Percentiles rank a stretch among this genome's conserved stretches.
Conservation (phyloP, 345 rosid species). For the Eucalyptus grandis region DNA sequence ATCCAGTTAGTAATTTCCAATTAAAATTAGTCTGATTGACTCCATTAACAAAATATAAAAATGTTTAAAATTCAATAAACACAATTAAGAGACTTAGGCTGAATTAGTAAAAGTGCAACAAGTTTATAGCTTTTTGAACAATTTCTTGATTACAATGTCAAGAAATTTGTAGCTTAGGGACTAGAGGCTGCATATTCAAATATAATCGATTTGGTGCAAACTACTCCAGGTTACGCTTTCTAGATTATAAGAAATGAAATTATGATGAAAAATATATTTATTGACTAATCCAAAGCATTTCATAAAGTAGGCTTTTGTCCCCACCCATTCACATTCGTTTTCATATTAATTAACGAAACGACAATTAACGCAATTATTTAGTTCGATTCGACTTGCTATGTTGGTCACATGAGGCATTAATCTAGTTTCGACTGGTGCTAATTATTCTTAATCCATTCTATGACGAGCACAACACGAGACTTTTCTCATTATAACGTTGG, state of each 20-base stretch:
- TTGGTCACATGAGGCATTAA: background rate
- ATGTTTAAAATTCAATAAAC: background rate
- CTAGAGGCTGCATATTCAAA: too few species aligned
- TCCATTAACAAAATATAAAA: background rate
- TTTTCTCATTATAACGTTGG: background rate
- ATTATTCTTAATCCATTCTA: background rate
- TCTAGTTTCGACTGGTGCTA: background rate
- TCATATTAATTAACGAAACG: background rate
- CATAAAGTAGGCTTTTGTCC: background rate
- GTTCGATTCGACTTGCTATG: too few species aligned
- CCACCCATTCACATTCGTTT: background rate
- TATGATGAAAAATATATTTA: background rate
- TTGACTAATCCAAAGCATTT: background rate
- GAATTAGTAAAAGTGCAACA: too few species aligned
- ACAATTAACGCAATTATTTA: background rate
- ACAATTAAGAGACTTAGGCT: background rate
- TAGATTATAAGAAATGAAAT: background rate
- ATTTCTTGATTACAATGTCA: background rate
- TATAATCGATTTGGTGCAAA: background rate
- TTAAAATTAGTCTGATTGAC: too few species aligned
- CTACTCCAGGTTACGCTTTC: accelerated
- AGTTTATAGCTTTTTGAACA: too few species aligned
- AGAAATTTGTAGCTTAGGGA: background rate
- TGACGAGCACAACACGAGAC: background rate
- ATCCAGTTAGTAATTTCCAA: accelerated